Conservation (phyloP, 2,329 filamentous ascomycete species). For the Aspergillus felis region DNA sequence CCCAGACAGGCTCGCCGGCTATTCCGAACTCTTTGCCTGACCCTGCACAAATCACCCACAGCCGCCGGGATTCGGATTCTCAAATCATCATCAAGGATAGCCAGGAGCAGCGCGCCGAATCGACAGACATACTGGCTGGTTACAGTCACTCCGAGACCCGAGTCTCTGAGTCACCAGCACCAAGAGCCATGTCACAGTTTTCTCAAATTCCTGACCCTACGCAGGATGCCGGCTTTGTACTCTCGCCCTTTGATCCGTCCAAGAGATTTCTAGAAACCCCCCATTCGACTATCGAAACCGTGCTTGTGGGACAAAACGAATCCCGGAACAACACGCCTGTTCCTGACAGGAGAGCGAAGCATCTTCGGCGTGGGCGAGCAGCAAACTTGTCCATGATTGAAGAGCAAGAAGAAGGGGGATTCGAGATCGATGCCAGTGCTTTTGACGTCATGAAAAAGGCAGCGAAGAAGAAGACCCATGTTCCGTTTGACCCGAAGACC, state of each 20-base stretch:
- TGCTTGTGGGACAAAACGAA: conserved; percentile 48
- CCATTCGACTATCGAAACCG: conserved; percentile 67
- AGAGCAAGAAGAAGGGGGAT: conserved; percentile 33
- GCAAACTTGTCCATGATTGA: conserved; percentile 46
- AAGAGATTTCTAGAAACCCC: conserved; percentile 62
- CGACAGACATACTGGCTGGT: conserved; percentile 43
- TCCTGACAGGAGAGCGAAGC: conserved; percentile 55
- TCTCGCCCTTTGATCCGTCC: conserved; percentile 66
- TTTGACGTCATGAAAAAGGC: conserved; percentile 70
- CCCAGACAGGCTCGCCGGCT: conserved; percentile 48
- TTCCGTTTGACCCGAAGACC: conserved; percentile 74
- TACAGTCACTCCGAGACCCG: conserved; percentile 31
- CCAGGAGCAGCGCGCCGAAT: conserved; percentile 45
- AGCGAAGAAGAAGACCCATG: conserved; percentile 50
- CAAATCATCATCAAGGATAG: conserved; percentile 58
- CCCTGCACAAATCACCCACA: conserved; percentile 55
- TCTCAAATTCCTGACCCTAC: conserved; percentile 72
- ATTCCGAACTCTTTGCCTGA: conserved; percentile 47
- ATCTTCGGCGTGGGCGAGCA: conserved; percentile 47
- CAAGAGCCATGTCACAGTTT: conserved; percentile 53
- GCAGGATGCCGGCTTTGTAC: conserved; percentile 73
- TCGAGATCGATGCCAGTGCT: conserved; percentile 48
- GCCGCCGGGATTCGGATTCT: conserved; percentile 58
- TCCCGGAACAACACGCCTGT: conserved; percentile 59
- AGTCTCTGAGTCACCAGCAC: conserved; percentile 34